Evolutionary conservation across 257 asterid genomes (phyloP).

Genomic region (Misopates orontium): DNA sequence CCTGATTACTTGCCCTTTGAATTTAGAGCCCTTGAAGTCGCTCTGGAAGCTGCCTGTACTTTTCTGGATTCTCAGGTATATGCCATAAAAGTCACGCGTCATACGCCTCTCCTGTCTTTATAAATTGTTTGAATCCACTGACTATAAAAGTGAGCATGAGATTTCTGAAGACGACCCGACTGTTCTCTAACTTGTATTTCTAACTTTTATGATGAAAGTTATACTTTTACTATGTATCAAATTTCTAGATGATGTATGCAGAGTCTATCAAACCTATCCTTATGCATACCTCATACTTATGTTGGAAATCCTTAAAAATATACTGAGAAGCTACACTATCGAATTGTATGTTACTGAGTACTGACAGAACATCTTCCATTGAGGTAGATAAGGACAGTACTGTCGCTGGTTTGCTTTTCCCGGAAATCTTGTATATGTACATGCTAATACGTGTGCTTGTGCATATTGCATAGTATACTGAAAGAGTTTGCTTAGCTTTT

Average conservation of each 20-base stretch:
- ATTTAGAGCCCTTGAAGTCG: conserved; percentile 73
- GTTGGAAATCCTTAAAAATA: not conserved
- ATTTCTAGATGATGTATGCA: not conserved
- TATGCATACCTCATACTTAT: not conserved
- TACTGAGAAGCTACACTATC: not conserved
- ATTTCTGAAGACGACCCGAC: not conserved
- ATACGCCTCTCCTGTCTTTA: not conserved
- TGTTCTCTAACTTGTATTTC: not conserved
- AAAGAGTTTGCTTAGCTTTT: not conserved
- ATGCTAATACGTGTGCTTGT: not conserved
- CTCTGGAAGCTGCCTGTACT: conserved; percentile 65
- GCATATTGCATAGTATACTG: conserved; percentile 6
- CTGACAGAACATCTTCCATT: not conserved
- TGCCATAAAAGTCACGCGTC: not conserved
- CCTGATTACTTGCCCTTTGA: conserved; percentile 70
- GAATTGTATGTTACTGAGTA: not conserved
- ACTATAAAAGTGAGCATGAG: not conserved
- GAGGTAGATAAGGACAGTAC: not conserved
- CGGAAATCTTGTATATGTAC: not conserved
- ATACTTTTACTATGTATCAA: not conserved
- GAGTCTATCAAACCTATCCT: not conserved
- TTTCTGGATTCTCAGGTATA: conserved; percentile 64
- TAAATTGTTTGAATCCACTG: not conserved
- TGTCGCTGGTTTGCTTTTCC: not conserved
- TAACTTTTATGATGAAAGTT: not conserved